A percentile compares a stretch with the other conserved stretches of the same genome.
Conservation (phyloP, 768 basidiomycete genomes). For the Boletellus sp. region DNA sequence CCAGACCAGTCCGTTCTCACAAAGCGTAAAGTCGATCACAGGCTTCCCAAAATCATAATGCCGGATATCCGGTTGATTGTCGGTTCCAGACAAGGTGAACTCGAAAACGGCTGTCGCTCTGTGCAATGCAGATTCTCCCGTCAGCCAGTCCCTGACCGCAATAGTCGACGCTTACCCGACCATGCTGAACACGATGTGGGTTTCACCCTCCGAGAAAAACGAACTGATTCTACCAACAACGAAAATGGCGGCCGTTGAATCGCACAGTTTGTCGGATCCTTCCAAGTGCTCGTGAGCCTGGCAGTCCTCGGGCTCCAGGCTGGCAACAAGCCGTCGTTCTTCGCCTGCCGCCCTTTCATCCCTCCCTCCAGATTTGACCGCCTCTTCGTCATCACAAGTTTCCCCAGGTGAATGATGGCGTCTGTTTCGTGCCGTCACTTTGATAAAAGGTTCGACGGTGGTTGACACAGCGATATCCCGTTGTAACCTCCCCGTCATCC, state of each 20-base stretch:
- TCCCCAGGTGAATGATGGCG: conserved; percentile 29
- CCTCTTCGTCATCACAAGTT: conserved; percentile 22
- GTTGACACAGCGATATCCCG: conserved; percentile 51
- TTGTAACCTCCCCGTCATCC: conserved; percentile 57
- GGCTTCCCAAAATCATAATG: conserved; percentile 53
- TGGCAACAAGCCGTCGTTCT: conserved; percentile 20
- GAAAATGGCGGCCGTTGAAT: conserved; percentile 40
- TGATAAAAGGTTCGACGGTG: conserved; percentile 46
- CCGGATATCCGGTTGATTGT: conserved; percentile 26
- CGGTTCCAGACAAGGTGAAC: conserved; percentile 32
- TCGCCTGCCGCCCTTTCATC: conserved; percentile 11
- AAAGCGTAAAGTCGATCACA: conserved; percentile 53
- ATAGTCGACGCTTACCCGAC: conserved; percentile 55
- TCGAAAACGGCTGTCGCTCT: conserved; percentile 71
- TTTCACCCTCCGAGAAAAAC: conserved; percentile 33
- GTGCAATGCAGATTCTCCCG: neutral
- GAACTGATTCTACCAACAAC: conserved; percentile 58
- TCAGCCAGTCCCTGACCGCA: neutral
- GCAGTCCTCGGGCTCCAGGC: conserved; percentile 21
- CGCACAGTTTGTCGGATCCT: conserved; percentile 15
- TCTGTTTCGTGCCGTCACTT: conserved; percentile 31
- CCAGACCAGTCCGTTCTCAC: conserved; percentile 38
- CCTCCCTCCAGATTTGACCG: conserved; percentile 12
- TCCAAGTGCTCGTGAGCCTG: neutral
- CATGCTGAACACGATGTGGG: conserved; percentile 59